Evolutionary conservation across 2,329 filamentous ascomycete genomes (phyloP).

Genomic region (Hypoxylon sp.): DNA sequence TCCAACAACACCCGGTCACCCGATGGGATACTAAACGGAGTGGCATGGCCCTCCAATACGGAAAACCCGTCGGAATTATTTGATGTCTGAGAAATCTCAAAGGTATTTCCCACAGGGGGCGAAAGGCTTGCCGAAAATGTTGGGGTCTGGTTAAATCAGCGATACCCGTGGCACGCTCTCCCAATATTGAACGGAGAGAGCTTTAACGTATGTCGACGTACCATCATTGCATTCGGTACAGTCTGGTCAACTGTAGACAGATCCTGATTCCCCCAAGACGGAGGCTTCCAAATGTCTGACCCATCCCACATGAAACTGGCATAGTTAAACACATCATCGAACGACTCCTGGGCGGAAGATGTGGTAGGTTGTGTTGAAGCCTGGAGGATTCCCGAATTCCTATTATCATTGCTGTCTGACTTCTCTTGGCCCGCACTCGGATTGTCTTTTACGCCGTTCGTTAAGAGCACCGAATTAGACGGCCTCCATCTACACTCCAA

Average conservation of each 20-base stretch:
- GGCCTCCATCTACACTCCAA: constrained; percentile 67
- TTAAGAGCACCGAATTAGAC: constrained; percentile 48
- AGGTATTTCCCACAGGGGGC: constrained; percentile 14
- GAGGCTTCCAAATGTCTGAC: constrained; percentile 54
- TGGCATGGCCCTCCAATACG: constrained; percentile 40
- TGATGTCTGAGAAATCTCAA: constrained; percentile 24
- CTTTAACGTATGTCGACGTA: constrained; percentile 22
- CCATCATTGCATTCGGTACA: constrained; percentile 47
- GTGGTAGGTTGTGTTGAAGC: constrained; percentile 38
- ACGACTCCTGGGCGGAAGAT: constrained; percentile 39
- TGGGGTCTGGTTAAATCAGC: constrained; percentile 22
- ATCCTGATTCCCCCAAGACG: constrained; percentile 24
- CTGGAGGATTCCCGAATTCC: constrained; percentile 16
- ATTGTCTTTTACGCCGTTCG: constrained; percentile 11
- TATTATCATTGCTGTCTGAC: constrained; percentile 23
- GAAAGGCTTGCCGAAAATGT: constrained; percentile 27
- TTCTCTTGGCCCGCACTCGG: constrained; percentile 16
- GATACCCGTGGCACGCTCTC: neutral
- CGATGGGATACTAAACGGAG: constrained; percentile 45
- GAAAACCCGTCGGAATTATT: constrained; percentile 35
- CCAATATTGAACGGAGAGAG: neutral
- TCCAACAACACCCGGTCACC: constrained; percentile 61
- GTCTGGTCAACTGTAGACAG: constrained; percentile 31
- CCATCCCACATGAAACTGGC: constrained; percentile 65
- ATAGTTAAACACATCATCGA: constrained; percentile 63